Evolutionary conservation across 1,284 basidiomycete species (phyloP).

Genomic region (Pseudozyma tsukubaensis): DNA sequence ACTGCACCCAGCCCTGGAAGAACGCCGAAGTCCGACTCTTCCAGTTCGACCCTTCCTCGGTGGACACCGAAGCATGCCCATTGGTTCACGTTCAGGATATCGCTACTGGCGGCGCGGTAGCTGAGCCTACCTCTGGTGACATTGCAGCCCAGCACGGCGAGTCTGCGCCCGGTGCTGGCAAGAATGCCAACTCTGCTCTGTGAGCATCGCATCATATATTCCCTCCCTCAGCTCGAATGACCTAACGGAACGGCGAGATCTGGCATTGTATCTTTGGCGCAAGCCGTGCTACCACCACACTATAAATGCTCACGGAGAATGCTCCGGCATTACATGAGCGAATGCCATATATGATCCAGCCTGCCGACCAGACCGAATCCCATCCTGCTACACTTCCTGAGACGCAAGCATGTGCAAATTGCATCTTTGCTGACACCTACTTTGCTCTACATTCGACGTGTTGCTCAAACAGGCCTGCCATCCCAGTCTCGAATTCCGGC

Average conservation of each 20-base stretch:
- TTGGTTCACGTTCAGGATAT: slow-evolving; percentile 51
- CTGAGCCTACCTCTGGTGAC: slow-evolving; percentile 57
- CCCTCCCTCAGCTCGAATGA: neutral
- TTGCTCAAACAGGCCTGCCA: slow-evolving; percentile 19
- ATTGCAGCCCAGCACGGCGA: slow-evolving; percentile 36
- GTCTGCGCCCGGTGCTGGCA: slow-evolving; percentile 73
- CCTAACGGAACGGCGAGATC: neutral
- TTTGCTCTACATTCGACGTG: neutral
- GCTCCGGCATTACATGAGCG: slow-evolving; percentile 39
- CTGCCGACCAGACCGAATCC: slow-evolving; percentile 1
- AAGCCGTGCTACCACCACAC: neutral
- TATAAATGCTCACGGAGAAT: slow-evolving; percentile 41
- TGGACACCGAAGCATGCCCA: slow-evolving; percentile 54
- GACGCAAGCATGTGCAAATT: neutral
- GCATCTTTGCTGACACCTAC: neutral
- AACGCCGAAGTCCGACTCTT: slow-evolving; percentile 66
- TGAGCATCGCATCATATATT: slow-evolving; percentile 35
- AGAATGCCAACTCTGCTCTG: slow-evolving; percentile 45
- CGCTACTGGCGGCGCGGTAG: slow-evolving; percentile 55
- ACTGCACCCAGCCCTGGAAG: slow-evolving; percentile 55
- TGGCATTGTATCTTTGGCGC: neutral
- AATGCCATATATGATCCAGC: slow-evolving; percentile 15
- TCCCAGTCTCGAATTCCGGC: slow-evolving; percentile 38
- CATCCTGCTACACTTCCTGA: neutral
- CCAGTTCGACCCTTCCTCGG: slow-evolving; percentile 54